Conservation (phyloP, 2,329 filamentous ascomycete genomes). For the Aurifilum marmelostoma region DNA sequence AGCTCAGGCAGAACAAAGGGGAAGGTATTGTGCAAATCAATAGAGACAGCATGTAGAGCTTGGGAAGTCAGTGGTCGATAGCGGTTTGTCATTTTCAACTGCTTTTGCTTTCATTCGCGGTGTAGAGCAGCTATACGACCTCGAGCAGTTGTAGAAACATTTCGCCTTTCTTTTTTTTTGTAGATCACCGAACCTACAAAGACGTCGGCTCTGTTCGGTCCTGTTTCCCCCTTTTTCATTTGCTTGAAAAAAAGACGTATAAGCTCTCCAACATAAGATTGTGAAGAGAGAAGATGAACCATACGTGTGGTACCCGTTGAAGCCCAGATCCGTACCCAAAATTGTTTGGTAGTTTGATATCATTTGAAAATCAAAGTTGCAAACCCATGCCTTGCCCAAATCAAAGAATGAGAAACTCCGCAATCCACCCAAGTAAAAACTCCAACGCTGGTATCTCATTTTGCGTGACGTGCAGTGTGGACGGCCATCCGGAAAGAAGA, state of each 20-base stretch:
- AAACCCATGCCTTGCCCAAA: slow-evolving; percentile 4
- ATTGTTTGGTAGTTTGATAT: slow-evolving; percentile 23
- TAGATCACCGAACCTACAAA: background rate
- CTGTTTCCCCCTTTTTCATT: background rate
- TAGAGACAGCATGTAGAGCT: too few species aligned
- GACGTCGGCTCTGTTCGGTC: background rate
- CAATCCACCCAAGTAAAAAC: slow-evolving; percentile 29
- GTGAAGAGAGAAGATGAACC: background rate
- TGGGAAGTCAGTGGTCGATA: background rate
- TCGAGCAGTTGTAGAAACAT: too few species aligned
- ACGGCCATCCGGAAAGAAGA: background rate
- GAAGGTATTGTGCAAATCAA: background rate
- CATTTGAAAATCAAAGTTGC: slow-evolving; percentile 16
- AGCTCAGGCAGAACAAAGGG: background rate
- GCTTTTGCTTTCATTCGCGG: background rate
- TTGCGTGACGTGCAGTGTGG: slow-evolving; percentile 3
- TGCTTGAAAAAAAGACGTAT: background rate
- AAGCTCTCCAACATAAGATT: slow-evolving; percentile 3
- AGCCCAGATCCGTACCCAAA: background rate
- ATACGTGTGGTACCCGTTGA: slow-evolving; percentile 23
- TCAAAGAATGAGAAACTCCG: slow-evolving; percentile 8
- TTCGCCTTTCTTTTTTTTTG: too few species aligned
- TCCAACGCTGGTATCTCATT: slow-evolving; percentile 34
- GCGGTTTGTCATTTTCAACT: background rate
- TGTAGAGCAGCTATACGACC: background rate